Percentiles rank a stretch among this genome's conserved stretches.
These are phyloP conservation scores for Monosporascus sp. DNA, from an alignment of 2,329 filamentous ascomycete genomes.

Conservation along the genomic window DNA sequence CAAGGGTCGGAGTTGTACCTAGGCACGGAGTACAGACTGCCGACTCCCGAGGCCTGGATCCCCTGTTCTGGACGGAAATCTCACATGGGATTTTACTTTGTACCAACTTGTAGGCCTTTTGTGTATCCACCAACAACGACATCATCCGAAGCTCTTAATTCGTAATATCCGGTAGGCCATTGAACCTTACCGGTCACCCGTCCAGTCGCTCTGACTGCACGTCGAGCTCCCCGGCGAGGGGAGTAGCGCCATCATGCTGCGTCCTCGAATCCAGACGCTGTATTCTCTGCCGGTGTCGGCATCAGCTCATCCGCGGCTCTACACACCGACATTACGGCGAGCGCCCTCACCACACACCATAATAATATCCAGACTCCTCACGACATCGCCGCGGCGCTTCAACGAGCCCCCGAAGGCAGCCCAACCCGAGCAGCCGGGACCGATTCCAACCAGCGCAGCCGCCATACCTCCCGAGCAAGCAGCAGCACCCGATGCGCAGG, in stretches of 20 bases:
- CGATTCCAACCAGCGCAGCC: not conserved
- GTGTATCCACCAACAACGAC: not conserved
- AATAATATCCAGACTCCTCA: not conserved
- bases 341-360: not conserved
- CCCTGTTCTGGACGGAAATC: not conserved
- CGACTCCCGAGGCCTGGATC: not conserved
- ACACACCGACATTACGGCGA: not conserved
- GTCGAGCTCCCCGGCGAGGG: not conserved
- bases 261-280: not conserved
- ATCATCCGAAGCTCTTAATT: not conserved
- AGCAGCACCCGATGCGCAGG: conserved; percentile 1
- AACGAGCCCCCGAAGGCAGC: not conserved
- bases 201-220: too few species aligned
- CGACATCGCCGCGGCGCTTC: not conserved
- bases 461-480: not conserved
- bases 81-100: too few species aligned
- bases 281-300: not conserved
- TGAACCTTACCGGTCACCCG: not conserved
- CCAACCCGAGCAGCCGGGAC: not conserved
- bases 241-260: not conserved
- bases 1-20: not conserved
- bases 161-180: not conserved
- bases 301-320: not conserved
- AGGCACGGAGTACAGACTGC: not conserved
- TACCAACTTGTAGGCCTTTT: not conserved